phyloP scores from a whole-genome alignment of 2,329 filamentous ascomycete genomes.

The Fonsecaea pedrosoi region DNA sequence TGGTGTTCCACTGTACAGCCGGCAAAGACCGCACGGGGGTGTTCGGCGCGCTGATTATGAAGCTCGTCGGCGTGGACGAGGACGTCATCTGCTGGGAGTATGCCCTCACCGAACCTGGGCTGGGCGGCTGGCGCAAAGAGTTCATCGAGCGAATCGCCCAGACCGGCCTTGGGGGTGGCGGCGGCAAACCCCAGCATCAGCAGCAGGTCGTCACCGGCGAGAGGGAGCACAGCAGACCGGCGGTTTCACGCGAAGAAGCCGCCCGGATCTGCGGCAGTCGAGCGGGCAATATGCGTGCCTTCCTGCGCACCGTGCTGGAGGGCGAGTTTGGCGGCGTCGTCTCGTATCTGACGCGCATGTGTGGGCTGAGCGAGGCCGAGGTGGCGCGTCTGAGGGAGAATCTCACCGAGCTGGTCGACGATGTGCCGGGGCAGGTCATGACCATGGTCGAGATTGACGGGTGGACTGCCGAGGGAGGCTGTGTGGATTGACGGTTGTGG shows the following conservation, averaged over 20 bases:
- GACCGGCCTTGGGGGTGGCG: conserved; percentile 32
- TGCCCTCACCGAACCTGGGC: conserved; percentile 67
- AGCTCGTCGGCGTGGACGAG: conserved; percentile 67
- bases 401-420: conserved; percentile 33
- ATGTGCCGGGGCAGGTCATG: conserved; percentile 27
- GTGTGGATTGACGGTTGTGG: conserved; percentile 25
- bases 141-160: conserved; percentile 38
- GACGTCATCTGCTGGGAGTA: conserved; percentile 71
- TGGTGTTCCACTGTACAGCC: conserved; percentile 75
- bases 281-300: conserved; percentile 39
- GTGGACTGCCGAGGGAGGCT: conserved; percentile 38
- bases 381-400: conserved; percentile 31
- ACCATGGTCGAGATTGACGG: conserved; percentile 26
- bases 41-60: conserved; percentile 69
- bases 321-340: conserved; percentile 39
- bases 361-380: conserved; percentile 37
- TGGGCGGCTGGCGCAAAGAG: conserved; percentile 47
- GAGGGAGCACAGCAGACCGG: conserved; percentile 14
- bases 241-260: conserved; percentile 36
- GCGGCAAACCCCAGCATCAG: conserved; percentile 8
- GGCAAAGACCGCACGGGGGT: conserved; percentile 81
- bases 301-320: conserved; percentile 35
- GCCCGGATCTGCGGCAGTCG: conserved; percentile 37
- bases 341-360: conserved; percentile 34
- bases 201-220: conserved; percentile 1